Base-by-base conservation (phyloP, 805 yeast species). In the Teunomyces tritomae region DNA sequence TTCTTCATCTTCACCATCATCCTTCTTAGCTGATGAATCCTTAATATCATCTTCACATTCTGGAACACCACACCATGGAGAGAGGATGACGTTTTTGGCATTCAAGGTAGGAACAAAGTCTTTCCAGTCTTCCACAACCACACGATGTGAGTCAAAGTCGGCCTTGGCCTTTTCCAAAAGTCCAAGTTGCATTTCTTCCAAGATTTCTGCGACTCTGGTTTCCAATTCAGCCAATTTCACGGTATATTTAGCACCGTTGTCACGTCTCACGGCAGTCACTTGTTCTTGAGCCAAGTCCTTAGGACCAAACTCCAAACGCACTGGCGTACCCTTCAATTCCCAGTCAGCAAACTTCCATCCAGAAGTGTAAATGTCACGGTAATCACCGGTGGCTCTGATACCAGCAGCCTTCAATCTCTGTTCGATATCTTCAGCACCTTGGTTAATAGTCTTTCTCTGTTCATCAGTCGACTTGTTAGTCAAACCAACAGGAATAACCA, bases 321-420 rank as follows among this genome's bases (percentile, higher is more conserved):
- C 74, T 55, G 98, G 98, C 46, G 85, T 78, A 79, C 99, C 99
- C 77, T 87, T 89, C 67, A 94, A 82, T 76, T 94, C 99, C 79
- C 95, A 87, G 67, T 94, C 96, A 49, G 97, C 85, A 72, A 92
- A 94, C 74, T 94, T 94, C 98, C 97, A 94, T 55, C 99, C 99
- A 55, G 98, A 96, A 46, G 97, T 85, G 76, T 94, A 92, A 76
- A 85, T 89, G 58, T 85, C 96, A 71, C 97, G 84, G 78, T 83
- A 86, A 71, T 94, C 99, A 59, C 92, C 85, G 48, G 78, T 73
- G 26, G 81, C 89, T 69, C 97, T 84, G 50, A 94, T 75, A 45
- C 80, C 94, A 43, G 80, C 78, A 24, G 67, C 71, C 46, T 63
- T 59, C 60, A 94, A 80, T 55, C 76, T 74, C 29, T 68, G 55